Evolutionary conservation across 2,329 filamentous ascomycete genomes (phyloP).

Genomic region (Dichotomopilus funicola): DNA sequence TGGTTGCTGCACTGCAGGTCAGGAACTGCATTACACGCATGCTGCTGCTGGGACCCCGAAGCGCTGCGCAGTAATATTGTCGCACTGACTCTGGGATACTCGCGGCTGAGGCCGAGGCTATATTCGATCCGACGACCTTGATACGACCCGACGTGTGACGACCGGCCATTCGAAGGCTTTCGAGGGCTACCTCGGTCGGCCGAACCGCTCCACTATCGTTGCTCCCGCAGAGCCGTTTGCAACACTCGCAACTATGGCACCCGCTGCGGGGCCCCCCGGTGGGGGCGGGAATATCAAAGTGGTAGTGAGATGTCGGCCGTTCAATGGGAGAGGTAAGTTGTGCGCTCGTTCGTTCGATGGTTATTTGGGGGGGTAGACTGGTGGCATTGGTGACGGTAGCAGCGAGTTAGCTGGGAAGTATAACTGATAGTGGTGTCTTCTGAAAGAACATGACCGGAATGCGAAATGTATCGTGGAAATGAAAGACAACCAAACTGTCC

Average conservation of each 20-base stretch:
- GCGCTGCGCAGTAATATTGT: conserved; percentile 10
- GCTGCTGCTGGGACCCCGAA: conserved; percentile 13
- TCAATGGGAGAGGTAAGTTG: conserved; percentile 82
- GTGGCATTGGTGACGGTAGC: too few relatives aligned
- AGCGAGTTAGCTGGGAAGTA: neutral
- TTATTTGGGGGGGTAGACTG: too few relatives aligned
- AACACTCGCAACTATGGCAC: conserved; percentile 47
- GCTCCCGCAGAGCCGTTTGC: too few relatives aligned
- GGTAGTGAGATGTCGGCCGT: conserved; percentile 91
- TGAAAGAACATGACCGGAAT: conserved; percentile 77
- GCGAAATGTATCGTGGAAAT: conserved; percentile 98
- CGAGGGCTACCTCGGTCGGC: neutral
- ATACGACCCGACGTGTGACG: too few relatives aligned
- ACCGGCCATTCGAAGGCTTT: neutral
- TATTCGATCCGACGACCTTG: neutral
- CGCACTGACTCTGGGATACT: too few relatives aligned
- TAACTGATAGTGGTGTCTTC: conserved; percentile 3
- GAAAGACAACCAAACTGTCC: conserved; percentile 85
- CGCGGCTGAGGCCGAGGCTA: neutral
- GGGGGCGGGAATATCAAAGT: conserved; percentile 99
- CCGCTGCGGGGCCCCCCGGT: conserved; percentile 38
- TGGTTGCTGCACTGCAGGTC: conserved; percentile 15
- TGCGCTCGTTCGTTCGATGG: neutral
- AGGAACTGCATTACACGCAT: conserved; percentile 14
- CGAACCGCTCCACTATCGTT: too few relatives aligned